phyloP scores from a whole-genome alignment of 441 rosid genomes.

The Populus trichocarpa region DNA sequence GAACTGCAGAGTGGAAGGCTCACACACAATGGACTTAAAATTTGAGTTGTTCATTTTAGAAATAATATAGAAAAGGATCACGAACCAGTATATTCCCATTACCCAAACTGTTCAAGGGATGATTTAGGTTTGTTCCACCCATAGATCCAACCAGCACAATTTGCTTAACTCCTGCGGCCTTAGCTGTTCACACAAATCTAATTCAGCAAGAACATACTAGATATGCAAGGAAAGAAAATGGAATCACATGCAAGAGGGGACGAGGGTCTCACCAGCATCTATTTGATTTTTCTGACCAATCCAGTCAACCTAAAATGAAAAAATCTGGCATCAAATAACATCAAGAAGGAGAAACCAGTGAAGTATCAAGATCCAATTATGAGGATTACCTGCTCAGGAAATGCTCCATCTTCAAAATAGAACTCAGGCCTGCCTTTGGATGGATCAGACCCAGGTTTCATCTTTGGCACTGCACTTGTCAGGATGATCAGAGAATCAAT shows the following conservation, averaged over 20 bases:
- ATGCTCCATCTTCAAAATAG: conserved; percentile 77
- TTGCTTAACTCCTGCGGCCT: conserved; percentile 90
- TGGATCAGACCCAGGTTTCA: conserved; percentile 93
- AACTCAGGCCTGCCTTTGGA: conserved; percentile 85
- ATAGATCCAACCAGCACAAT: conserved; percentile 93
- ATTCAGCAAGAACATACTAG: conserved; percentile 15
- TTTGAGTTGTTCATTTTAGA: neutral
- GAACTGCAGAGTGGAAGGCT: neutral
- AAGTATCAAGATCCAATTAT: neutral
- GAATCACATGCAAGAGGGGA: neutral
- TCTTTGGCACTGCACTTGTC: conserved; percentile 87
- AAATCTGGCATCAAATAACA: conserved; percentile 15
- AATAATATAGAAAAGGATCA: conserved; percentile 6
- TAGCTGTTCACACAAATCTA: conserved; percentile 50
- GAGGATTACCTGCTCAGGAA: conserved; percentile 78
- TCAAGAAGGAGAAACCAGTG: conserved; percentile 7
- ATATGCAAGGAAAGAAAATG: neutral
- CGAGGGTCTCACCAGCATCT: conserved; percentile 64
- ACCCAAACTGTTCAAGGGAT: conserved; percentile 88
- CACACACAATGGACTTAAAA: neutral
- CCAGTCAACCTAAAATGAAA: conserved; percentile 76
- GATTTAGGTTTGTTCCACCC: conserved; percentile 88
- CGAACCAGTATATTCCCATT: conserved; percentile 91
- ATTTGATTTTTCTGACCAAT: conserved; percentile 96
- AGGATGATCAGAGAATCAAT: conserved; percentile 80